Evolutionary conservation across 164 flowering plant genomes (phyloP).

Genomic region (Protea cynaroides): DNA sequence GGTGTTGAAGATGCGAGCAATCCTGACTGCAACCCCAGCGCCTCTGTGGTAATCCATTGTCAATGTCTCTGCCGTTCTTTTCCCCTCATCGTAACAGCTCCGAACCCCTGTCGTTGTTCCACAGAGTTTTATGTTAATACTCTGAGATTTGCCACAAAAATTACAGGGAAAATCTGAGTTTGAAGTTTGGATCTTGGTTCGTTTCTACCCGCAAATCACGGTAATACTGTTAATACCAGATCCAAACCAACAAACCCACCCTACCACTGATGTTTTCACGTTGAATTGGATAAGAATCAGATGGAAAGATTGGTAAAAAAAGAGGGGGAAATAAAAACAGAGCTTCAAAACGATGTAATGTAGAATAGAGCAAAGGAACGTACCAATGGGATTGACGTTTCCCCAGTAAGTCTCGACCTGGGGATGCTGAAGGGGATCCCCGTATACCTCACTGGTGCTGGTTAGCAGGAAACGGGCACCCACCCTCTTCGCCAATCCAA

Average conservation of each 20-base stretch:
- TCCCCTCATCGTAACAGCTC: constrained; percentile 26
- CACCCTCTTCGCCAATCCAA: constrained; percentile 89
- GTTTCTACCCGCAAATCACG: neutral
- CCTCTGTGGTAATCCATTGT: constrained; percentile 28
- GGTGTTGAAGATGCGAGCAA: constrained; percentile 94
- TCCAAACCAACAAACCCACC: neutral
- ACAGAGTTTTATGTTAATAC: too few species aligned
- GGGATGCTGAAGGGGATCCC: constrained; percentile 95
- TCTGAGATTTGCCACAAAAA: too few species aligned
- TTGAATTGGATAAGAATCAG: neutral
- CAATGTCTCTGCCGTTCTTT: constrained; percentile 26
- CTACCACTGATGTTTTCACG: too few species aligned
- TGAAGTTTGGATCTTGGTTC: too few species aligned
- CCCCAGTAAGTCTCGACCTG: constrained; percentile 98
- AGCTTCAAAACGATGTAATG: neutral
- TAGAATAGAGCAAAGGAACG: neutral
- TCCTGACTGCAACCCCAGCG: constrained; percentile 29
- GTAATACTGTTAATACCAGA: neutral
- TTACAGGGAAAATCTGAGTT: too few species aligned
- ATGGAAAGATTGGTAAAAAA: neutral
- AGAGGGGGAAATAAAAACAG: neutral
- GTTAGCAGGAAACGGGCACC: constrained; percentile 94
- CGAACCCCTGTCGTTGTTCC: neutral
- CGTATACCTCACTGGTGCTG: constrained; percentile 97
- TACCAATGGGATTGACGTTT: constrained; percentile 96